These are phyloP conservation scores for Cunninghamia lanceolata DNA, from an alignment of 75 land plant species.

Conservation along the genomic window DNA sequence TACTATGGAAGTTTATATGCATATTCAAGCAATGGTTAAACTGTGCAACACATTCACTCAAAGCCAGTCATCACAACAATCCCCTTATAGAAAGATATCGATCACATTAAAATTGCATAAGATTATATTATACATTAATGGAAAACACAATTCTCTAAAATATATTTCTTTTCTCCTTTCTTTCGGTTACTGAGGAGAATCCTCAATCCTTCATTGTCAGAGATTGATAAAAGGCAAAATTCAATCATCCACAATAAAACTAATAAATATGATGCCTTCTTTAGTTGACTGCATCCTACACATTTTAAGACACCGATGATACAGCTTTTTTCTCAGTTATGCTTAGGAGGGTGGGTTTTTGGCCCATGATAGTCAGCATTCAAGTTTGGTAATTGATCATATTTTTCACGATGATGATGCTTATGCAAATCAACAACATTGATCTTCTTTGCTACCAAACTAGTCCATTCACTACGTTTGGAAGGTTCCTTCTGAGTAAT, in stretches of 20 bases:
- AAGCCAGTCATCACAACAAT: not conserved
- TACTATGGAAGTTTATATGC: not conserved
- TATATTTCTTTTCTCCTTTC: not conserved
- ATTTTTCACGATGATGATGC: conserved; percentile 6
- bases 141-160: not conserved
- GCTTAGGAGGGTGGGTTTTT: conserved; percentile 14
- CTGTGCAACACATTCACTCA: not conserved
- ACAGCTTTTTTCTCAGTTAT: not conserved
- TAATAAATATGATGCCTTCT: not conserved
- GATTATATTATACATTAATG: conserved; percentile 2
- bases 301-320: not conserved
- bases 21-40: not conserved
- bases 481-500: not conserved
- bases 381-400: conserved; percentile 1
- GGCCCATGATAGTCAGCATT: conserved; percentile 9
- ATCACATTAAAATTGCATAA: conserved; percentile 2
- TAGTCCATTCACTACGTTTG: conserved; percentile 6
- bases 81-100: not conserved
- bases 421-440: conserved; percentile 10
- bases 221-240: conserved; percentile 1
- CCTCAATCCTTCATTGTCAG: not conserved
- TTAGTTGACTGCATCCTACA: not conserved
- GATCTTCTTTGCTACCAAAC: conserved; percentile 6
- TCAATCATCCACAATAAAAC: not conserved
- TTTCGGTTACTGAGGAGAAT: not conserved